Percentiles rank a stretch among this genome's conserved stretches.
Conservation (phyloP, 2,329 filamentous ascomycete species). For the Aspergillus felis region DNA sequence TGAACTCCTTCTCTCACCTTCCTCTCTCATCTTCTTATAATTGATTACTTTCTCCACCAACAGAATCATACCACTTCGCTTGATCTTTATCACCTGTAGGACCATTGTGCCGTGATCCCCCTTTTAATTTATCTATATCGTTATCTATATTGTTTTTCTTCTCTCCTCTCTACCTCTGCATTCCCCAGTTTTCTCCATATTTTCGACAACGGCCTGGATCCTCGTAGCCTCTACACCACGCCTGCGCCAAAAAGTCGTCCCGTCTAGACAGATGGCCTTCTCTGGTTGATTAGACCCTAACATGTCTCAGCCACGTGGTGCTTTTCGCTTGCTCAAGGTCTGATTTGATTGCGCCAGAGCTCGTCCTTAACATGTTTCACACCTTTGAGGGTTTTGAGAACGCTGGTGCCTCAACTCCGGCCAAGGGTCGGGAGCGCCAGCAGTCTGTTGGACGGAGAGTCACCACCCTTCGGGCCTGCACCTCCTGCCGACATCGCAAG, state of each 20-base stretch:
- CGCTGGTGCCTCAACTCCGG: slow-evolving; percentile 24
- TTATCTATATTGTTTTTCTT: not conserved
- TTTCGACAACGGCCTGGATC: slow-evolving; percentile 3
- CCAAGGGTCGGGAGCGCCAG: slow-evolving; percentile 31
- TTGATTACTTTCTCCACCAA: not conserved
- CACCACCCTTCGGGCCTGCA: slow-evolving; percentile 55
- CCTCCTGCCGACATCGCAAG: slow-evolving; percentile 74
- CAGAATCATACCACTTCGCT: not conserved
- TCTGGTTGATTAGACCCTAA: slow-evolving; percentile 5
- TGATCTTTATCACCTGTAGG: not conserved
- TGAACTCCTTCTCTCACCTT: not conserved
- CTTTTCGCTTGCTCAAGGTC: slow-evolving; percentile 3
- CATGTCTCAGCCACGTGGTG: slow-evolving; percentile 14
- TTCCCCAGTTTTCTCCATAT: slow-evolving; percentile 1
- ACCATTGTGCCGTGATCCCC: not conserved
- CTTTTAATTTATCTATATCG: not conserved
- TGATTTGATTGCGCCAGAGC: not conserved
- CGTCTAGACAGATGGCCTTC: not conserved
- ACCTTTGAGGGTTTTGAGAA: slow-evolving; percentile 42
- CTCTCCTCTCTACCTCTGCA: not conserved
- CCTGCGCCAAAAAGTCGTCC: not conserved
- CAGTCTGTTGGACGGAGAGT: slow-evolving; percentile 32
- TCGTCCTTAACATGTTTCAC: slow-evolving; percentile 35
- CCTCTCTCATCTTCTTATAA: not conserved
- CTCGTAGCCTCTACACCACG: slow-evolving; percentile 3